Evolutionary conservation across 768 basidiomycete genomes (phyloP), one percentile per base, ranked within the genome.

Genomic region (Dendrothele bispora): DNA sequence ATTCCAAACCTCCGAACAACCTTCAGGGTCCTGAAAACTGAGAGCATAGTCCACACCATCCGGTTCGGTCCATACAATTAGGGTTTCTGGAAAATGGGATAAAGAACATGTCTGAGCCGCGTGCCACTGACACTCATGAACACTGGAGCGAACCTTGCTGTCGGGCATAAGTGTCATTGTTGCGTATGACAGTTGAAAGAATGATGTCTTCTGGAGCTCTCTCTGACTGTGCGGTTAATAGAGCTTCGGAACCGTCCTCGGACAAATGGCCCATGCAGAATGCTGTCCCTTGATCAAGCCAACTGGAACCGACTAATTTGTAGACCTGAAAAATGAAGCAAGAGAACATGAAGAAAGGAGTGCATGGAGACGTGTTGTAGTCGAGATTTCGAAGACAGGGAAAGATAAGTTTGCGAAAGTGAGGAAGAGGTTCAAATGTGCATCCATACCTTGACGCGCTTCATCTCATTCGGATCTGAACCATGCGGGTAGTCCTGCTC

Each of bases 51-150:
- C 97, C 29, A 88, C 83, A 24, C 91, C 91, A 53, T 91, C 87
- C 1, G 91, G 89, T 63, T 98, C 95, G 3, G 95, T 98, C 97
- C 97, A 99, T 17, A 98, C 95, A 57, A 99, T 98, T 39, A 99
- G 79, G 11, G 97, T 99, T 61, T 98, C 95, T 95, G 68, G 25
- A 42, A 52, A 14, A 28, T 51, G 52, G 60, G 55, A 48, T 26
- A 22, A 35, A 46, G 45, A 35, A 34, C n/a, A n/a, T n/a, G n/a
- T n/a, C n/a, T n/a, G n/a, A n/a, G n/a, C n/a, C n/a, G n/a, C n/a
- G n/a, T n/a, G n/a, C n/a, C n/a, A n/a, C n/a, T 43, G 18, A 27
- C 17, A 25, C 7, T 32, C 36, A 39, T 38, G 28, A 43, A 17
- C 8, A 47, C 7, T 21, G 29, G 51, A 34, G 71, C 79, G 55